Evolutionary conservation across 257 asterid genomes (phyloP), one percentile per base, ranked within the genome.

Genomic region (Plantago major): DNA sequence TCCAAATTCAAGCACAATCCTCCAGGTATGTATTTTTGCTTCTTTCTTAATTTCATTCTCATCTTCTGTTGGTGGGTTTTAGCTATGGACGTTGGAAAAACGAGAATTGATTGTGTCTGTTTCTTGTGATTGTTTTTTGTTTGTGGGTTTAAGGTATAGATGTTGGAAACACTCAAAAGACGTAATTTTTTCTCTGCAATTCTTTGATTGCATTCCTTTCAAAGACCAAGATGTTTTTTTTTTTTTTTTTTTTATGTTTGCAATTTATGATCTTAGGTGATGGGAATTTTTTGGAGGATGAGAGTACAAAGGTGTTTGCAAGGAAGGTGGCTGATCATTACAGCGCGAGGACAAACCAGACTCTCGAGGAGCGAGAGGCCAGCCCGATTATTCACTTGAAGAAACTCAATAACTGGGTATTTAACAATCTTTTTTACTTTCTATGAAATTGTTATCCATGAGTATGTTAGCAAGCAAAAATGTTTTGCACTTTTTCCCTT

Each of bases 361-460:
- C 99, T 3, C 84, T 89, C 8, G 97, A 89, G 74, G 91, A 93
- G 73, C 84, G 97, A 46, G 97, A 93, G 84, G 94, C 95, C n/a
- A 93, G 99, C 78, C 97, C 97, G 0, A 89, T 93, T 40, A 93
- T 93, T 71, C 99, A 86, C 83, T 71, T 92, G 77, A 92, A 89
- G 91, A 92, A 92, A 74, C 97, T 92, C 48, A 92, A 92, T 82
- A 92, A 92, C 58, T 92, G 99, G 97, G 96, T 89, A 86, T 6
- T 55, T 62, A 54, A 42, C 43, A 55, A n/a, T 37, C 26, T 51
- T 71, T 52, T 13, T 15, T n/a, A 46, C 46, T 5, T 63, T 10
- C 26, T 18, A 11, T 37, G 42, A 38, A 46, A 53, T 43, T 17
- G 17, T 67, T 40, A 10, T 10, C 49, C 7, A 14, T 40, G 56